Percentiles rank a stretch among this genome's conserved stretches.
These are phyloP conservation scores for Ustilago vetiveriae DNA, from an alignment of 1,284 basidiomycete species.

Conservation along the genomic window DNA sequence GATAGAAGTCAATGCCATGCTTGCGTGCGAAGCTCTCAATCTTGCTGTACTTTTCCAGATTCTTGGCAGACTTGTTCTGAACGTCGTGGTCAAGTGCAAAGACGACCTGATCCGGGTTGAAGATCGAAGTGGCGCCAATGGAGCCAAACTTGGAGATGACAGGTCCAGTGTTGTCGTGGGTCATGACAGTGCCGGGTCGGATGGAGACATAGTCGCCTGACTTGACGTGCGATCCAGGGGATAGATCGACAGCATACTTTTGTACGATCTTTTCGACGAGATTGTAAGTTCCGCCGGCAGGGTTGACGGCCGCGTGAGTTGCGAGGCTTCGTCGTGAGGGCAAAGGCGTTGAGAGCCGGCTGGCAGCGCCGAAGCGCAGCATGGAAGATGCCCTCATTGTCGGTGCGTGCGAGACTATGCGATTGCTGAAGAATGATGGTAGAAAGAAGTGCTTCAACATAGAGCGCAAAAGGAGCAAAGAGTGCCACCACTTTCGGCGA, in stretches of 20 bases:
- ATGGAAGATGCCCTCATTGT: constrained; percentile 39
- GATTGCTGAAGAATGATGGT: too few species aligned
- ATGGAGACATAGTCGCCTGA: constrained; percentile 99
- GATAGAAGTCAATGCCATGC: constrained; percentile 93
- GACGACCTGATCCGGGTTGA: constrained; percentile 84
- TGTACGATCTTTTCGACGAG: constrained; percentile 98
- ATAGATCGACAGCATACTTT: constrained; percentile 90
- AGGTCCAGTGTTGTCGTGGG: constrained; percentile 88
- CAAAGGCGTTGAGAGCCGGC: constrained; percentile 7
- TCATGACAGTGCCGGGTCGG: constrained; percentile 86
- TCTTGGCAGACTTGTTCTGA: constrained; percentile 93
- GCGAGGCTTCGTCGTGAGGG: constrained; percentile 31
- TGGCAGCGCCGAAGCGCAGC: constrained; percentile 26
- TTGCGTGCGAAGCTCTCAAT: constrained; percentile 91
- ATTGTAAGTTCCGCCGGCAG: constrained; percentile 31
- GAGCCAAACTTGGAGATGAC: constrained; percentile 92
- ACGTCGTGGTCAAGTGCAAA: constrained; percentile 99
- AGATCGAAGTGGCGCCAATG: constrained; percentile 87
- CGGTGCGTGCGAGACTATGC: neutral
- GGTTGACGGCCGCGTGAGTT: constrained; percentile 35
- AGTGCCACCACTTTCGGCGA: constrained; percentile 11
- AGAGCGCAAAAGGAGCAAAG: too few species aligned
- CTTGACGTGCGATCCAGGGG: constrained; percentile 73
- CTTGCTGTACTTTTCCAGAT: constrained; percentile 88
- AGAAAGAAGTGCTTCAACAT: too few species aligned